Evolutionary conservation across 768 basidiomycete species (phyloP), one percentile per base, ranked within the genome.

Genomic region (Lanmaoa rubissima): DNA sequence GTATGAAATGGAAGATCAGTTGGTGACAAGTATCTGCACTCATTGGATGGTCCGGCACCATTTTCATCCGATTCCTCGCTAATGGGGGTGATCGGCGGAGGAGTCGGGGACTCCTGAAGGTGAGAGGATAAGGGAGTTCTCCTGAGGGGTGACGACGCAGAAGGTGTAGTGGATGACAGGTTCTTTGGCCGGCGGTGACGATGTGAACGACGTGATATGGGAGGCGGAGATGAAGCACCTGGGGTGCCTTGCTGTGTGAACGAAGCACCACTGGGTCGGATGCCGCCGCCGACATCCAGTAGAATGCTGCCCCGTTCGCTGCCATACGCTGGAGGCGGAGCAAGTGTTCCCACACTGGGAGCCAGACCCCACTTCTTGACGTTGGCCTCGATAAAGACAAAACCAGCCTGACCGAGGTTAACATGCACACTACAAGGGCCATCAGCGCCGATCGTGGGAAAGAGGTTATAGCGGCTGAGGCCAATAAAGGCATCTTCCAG

Each of bases 341-440:
- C 96, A 11, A 98, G 81, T 0, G 97, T 98, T 46, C 97, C 97
- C 14, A 95, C 88, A 70, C 94, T 97, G 9, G 97, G 97, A 35
- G 97, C 97, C 34, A 98, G 75, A 17, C 97, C 97, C 97, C 97
- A 99, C 71, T 98, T 98, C 82, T 99, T 99, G 60, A 99, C 97
- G 69, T 99, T 98, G 35, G 97, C 97, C 75, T 99, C 97, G 66
- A 99, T 98, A 65, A 97, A 98, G 39, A 98, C 97, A 69, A 99
- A 99, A 5, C 97, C 97, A 5, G 92, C 88, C 74, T 98, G 97
- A 9, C 97, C 97, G 14, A 99, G 82, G 71, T 99, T 99, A 67
- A 98, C 92, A 65, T 99, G 97, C 9, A 99, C 87, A 61, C 90
- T 95, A 72, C 94, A 96, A 6, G 96, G 92, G 0, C 96, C 95